phyloP scores from a whole-genome alignment of 306 rosid species.

The Casuarina equisetifolia region DNA sequence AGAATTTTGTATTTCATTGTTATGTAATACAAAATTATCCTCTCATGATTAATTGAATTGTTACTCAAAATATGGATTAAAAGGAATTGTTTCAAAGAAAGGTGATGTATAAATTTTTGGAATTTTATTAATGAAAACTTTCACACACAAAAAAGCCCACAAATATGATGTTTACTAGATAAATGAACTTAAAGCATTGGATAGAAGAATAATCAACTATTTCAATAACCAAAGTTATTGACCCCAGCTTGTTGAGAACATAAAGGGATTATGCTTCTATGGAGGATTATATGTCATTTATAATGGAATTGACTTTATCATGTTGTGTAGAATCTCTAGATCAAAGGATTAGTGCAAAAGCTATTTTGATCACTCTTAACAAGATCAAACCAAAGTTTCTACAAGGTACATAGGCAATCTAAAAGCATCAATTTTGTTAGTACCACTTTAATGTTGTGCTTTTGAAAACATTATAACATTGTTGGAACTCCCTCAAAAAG shows the following conservation, averaged over 20 bases:
- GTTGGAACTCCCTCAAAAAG: no score
- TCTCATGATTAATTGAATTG: background rate
- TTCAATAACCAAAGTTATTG: slow-evolving; percentile 7
- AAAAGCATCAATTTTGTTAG: no score
- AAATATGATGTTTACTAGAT: slow-evolving; percentile 11
- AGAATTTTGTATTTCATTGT: background rate
- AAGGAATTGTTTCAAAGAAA: slow-evolving; percentile 9
- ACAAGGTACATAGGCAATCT: background rate
- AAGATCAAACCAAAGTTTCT: slow-evolving; percentile 12
- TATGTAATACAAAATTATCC: background rate
- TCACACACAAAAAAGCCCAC: slow-evolving; percentile 26
- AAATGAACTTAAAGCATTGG: slow-evolving; percentile 19
- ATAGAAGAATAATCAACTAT: background rate
- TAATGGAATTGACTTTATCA: slow-evolving; percentile 3
- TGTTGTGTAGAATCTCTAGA: slow-evolving; percentile 9
- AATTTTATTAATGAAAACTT: slow-evolving; percentile 17
- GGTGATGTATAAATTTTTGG: slow-evolving; percentile 34
- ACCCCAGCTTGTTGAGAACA: background rate
- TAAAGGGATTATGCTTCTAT: background rate
- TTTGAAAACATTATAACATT: no score
- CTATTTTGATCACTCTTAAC: background rate
- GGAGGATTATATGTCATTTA: background rate
- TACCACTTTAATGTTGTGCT: background rate
- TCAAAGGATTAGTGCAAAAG: background rate
- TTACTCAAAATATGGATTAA: background rate